phyloP scores from a whole-genome alignment of 257 asterid species.

The Plectranthus barbatus region DNA sequence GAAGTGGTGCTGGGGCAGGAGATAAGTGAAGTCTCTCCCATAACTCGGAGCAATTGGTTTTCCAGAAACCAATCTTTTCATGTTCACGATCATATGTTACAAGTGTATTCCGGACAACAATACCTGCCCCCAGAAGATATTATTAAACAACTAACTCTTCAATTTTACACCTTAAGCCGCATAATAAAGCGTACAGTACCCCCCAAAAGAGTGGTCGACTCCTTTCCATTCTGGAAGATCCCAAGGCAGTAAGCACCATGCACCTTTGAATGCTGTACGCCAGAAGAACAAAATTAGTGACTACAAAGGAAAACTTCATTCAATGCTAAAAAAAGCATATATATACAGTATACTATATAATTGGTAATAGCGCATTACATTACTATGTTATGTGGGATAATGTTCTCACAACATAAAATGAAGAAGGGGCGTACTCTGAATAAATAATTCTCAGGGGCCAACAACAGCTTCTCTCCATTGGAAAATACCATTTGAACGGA shows the following conservation, averaged over 20 bases:
- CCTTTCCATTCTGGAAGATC: conserved; percentile 94
- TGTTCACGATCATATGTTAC: conserved; percentile 92
- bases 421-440: conserved; percentile 58
- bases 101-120: conserved; percentile 90
- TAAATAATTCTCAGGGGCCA: conserved; percentile 92
- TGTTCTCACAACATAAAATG: neutral
- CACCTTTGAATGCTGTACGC: conserved; percentile 81
- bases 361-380: neutral
- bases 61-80: conserved; percentile 92
- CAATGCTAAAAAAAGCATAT: conserved; percentile 1
- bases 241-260: conserved; percentile 97
- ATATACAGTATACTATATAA: neutral
- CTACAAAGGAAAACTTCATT: conserved; percentile 7
- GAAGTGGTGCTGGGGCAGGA: conserved; percentile 43
- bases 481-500: conserved; percentile 82
- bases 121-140: conserved; percentile 47
- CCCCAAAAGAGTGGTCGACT: conserved; percentile 95
- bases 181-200: conserved; percentile 38
- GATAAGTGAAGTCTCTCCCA: conserved; percentile 78
- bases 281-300: conserved; percentile 5
- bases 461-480: conserved; percentile 72
- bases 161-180: conserved; percentile 7
- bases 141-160: neutral
- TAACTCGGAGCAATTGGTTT: conserved; percentile 90
- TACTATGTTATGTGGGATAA: neutral